Conservation (phyloP, 2,329 filamentous ascomycete species). For the Claviceps fusiformis region DNA sequence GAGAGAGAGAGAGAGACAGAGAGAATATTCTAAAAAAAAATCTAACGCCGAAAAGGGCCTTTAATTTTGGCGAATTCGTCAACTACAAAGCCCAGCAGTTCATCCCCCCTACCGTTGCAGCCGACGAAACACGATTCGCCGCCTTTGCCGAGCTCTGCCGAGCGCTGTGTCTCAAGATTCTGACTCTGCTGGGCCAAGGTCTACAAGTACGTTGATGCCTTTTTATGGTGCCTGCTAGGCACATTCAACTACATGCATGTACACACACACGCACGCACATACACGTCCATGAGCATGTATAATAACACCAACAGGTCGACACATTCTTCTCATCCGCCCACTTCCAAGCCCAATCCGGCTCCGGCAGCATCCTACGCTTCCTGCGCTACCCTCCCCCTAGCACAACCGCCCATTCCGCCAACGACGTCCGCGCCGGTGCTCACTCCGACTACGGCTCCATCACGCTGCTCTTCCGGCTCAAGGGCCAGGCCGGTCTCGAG, state of each 20-base stretch:
- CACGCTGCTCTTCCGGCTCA: constrained; percentile 71
- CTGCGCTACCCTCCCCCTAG: constrained; percentile 55
- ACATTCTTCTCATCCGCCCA: constrained; percentile 44
- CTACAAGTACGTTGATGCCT: constrained; percentile 40
- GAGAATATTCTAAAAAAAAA: background rate
- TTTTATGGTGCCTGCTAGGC: background rate
- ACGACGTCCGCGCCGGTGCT: constrained; percentile 73
- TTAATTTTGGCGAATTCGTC: constrained; percentile 78
- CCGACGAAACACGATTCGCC: constrained; percentile 46
- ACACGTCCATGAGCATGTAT: background rate
- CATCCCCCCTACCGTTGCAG: constrained; percentile 50
- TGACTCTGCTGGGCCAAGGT: constrained; percentile 65
- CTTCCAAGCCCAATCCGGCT: constrained; percentile 28
- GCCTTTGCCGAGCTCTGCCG: constrained; percentile 61
- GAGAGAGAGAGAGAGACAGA: too few relatives aligned
- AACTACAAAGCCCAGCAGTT: constrained; percentile 60
- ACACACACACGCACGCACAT: too few relatives aligned
- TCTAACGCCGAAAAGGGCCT: constrained; percentile 43
- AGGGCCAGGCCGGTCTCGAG: constrained; percentile 75
- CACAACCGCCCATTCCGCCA: constrained; percentile 26
- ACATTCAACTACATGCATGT: background rate
- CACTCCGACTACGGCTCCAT: constrained; percentile 76
- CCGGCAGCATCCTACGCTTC: constrained; percentile 50
- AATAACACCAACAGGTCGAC: constrained; percentile 20
- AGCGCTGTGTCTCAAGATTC: constrained; percentile 55